Evolutionary conservation across 108 stramenopile genomes (phyloP).

Genomic region (Schizochytrium sp.): DNA sequence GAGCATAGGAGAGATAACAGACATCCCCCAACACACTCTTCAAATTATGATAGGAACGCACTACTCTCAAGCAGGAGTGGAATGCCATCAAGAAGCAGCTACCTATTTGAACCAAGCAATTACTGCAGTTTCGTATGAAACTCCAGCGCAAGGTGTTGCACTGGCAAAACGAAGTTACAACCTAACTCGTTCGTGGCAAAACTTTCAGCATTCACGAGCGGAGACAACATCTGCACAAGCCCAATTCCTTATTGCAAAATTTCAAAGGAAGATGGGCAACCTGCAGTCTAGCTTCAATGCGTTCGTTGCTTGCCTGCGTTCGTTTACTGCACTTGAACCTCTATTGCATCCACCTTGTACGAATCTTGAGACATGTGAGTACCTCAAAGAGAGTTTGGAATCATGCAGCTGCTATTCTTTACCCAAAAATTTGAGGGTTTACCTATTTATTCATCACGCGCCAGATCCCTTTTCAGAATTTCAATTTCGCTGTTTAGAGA

Average conservation of each 20-base stretch:
- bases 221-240: background rate
- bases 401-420: constrained; percentile 8
- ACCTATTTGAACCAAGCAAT: background rate
- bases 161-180: background rate
- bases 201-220: background rate
- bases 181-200: background rate
- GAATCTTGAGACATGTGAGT: background rate
- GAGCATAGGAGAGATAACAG: background rate
- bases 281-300: constrained; percentile 4
- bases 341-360: background rate
- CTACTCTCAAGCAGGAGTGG: background rate
- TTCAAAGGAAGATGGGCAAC: background rate
- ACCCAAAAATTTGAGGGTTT: background rate
- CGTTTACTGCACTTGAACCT: background rate
- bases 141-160: background rate
- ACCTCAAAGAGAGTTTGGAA: background rate
- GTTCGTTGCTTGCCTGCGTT: background rate
- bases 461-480: background rate
- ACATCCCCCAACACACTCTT: background rate
- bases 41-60: constrained; percentile 15
- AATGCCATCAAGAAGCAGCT: background rate
- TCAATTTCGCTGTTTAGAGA: constrained; percentile 3
- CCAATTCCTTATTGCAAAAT: background rate
- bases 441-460: background rate
- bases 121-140: background rate